phyloP scores from a whole-genome alignment of 306 rosid species.

The Trichosanthes cucumerina region DNA sequence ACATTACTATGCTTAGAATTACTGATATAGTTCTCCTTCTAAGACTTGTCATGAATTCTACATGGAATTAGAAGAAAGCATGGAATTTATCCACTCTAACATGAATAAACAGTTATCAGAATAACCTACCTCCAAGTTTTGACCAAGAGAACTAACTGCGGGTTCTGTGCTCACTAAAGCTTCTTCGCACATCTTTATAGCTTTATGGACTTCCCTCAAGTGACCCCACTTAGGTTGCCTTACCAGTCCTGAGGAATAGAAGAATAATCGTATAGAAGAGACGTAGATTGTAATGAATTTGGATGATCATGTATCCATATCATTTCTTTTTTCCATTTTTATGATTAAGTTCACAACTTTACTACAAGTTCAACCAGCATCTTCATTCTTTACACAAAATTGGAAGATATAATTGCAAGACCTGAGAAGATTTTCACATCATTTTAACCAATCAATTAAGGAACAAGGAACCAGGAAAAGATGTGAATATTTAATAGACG shows the following conservation, averaged over 20 bases:
- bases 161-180: constrained; percentile 79
- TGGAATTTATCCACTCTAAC: neutral
- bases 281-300: neutral
- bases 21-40: neutral
- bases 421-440: neutral
- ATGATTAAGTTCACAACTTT: neutral
- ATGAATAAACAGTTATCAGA: neutral
- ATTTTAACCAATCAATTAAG: neutral
- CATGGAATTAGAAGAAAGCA: neutral
- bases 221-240: constrained; percentile 99
- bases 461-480: neutral
- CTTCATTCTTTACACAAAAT: neutral
- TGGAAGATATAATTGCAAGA: neutral
- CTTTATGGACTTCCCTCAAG: constrained; percentile 76
- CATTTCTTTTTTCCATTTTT: neutral
- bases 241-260: constrained; percentile 47
- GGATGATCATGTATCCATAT: neutral
- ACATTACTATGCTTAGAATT: neutral
- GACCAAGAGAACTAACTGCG: constrained; percentile 47
- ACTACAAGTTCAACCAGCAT: neutral
- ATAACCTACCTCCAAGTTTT: constrained; percentile 58
- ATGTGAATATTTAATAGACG: neutral
- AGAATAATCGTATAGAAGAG: neutral
- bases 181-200: constrained; percentile 75
- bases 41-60: neutral